These are phyloP conservation scores for Cephalotrichum gorgonifer DNA, from an alignment of 2,329 filamentous ascomycete species.

Conservation along the genomic window DNA sequence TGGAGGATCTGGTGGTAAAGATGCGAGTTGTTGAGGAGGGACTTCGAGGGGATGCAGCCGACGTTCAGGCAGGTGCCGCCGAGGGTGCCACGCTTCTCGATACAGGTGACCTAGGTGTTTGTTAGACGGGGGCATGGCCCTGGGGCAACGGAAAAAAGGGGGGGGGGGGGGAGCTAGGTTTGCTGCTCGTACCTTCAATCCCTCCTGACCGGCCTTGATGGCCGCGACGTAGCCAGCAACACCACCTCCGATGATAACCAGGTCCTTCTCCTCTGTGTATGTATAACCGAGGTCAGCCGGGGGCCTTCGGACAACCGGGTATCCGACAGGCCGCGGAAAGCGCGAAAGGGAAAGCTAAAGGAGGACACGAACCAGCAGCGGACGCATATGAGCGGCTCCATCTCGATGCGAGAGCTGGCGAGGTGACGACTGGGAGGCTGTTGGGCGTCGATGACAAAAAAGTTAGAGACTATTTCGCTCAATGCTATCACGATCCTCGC, in stretches of 20 bases:
- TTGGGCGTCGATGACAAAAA: not conserved
- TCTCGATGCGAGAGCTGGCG: slow-evolving; percentile 22
- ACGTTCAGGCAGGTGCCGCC: slow-evolving; percentile 98
- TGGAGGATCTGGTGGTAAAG: slow-evolving; percentile 95
- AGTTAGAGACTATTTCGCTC: not conserved
- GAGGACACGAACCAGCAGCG: slow-evolving; percentile 36
- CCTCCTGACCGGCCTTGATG: slow-evolving; percentile 97
- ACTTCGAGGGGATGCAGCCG: slow-evolving; percentile 98
- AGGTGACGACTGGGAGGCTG: not conserved
- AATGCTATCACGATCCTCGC: not conserved
- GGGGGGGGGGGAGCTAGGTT: not conserved
- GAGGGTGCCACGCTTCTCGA: slow-evolving; percentile 93
- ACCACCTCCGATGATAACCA: slow-evolving; percentile 95
- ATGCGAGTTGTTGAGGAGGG: slow-evolving; percentile 98
- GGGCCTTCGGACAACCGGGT: not conserved
- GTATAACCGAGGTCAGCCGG: slow-evolving; percentile 1
- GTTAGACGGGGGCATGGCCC: not conserved
- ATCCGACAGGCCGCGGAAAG: not conserved
- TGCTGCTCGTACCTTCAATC: slow-evolving; percentile 63
- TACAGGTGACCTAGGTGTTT: slow-evolving; percentile 68
- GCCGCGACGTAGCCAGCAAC: slow-evolving; percentile 97
- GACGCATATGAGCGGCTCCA: slow-evolving; percentile 51
- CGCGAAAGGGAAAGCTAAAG: not conserved
- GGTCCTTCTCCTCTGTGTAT: slow-evolving; percentile 76
- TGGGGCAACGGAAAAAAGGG: not conserved